Conservation (phyloP, 345 rosid species). For the Erodium maritimum region DNA sequence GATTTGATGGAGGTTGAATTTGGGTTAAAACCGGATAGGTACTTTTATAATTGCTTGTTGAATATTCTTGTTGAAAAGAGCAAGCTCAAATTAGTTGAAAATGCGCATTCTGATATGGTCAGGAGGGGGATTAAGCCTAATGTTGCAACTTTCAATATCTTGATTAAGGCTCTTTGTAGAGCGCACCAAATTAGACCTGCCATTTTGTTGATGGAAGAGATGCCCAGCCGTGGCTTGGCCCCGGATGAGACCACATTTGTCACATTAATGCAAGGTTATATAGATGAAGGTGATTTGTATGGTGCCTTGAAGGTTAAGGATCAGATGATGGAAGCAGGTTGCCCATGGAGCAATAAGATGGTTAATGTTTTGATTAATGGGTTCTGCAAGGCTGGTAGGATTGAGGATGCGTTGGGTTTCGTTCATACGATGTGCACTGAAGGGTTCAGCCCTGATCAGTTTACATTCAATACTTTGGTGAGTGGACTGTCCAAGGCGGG, state of each 20-base stretch:
- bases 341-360: slow-evolving; percentile 43
- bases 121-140: slow-evolving; percentile 55
- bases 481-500: slow-evolving; percentile 73
- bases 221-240: slow-evolving; percentile 44
- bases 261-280: slow-evolving; percentile 76
- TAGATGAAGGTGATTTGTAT: slow-evolving; percentile 67
- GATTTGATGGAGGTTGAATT: slow-evolving; percentile 51
- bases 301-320: slow-evolving; percentile 64
- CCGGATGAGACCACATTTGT: slow-evolving; percentile 87
- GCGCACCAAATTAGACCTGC: slow-evolving; percentile 88
- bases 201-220: slow-evolving; percentile 78
- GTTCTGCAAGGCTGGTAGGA: slow-evolving; percentile 62
- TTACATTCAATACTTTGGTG: slow-evolving; percentile 68
- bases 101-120: slow-evolving; percentile 48
- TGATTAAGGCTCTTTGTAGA: slow-evolving; percentile 75
- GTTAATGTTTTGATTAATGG: slow-evolving; percentile 83
- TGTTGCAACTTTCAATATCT: slow-evolving; percentile 66
- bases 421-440: slow-evolving; percentile 51
- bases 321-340: slow-evolving; percentile 46
- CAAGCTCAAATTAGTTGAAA: slow-evolving; percentile 60
- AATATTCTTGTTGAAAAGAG: slow-evolving; percentile 68
- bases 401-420: slow-evolving; percentile 58
- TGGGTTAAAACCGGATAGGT: slow-evolving; percentile 44
- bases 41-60: slow-evolving; percentile 60
- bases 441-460: slow-evolving; percentile 69